Percentiles rank a stretch among this genome's conserved stretches.
These are phyloP conservation scores for Polychytrium aggregatum DNA, from an alignment of 192 early-diverging fungal species.

Conservation along the genomic window DNA sequence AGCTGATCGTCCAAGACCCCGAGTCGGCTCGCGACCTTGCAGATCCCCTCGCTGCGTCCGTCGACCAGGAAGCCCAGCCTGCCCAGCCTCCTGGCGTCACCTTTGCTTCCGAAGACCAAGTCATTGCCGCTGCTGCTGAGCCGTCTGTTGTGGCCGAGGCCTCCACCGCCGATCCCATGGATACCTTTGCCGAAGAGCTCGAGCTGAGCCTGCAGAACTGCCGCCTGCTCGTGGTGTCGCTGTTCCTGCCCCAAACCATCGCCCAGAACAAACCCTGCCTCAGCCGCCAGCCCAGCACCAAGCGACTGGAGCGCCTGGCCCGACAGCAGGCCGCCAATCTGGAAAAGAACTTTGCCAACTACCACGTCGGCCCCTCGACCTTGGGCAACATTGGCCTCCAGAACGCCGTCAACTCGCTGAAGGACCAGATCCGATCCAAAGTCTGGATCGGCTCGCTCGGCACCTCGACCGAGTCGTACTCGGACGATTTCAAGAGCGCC, in stretches of 20 bases:
- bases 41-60: too few relatives aligned
- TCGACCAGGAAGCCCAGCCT: too few relatives aligned
- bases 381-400: slow-evolving; percentile 91
- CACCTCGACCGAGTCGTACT: slow-evolving; percentile 56
- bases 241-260: slow-evolving; percentile 66
- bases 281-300: slow-evolving; percentile 4
- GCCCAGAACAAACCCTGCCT: slow-evolving; percentile 34
- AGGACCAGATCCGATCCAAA: background rate
- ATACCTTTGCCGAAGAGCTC: too few relatives aligned
- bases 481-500: slow-evolving; percentile 43
- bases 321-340: too few relatives aligned
- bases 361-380: slow-evolving; percentile 54
- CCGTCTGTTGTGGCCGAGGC: too few relatives aligned
- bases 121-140: too few relatives aligned
- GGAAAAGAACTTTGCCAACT: slow-evolving; percentile 20
- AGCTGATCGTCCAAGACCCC: too few relatives aligned
- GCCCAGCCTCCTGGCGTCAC: too few relatives aligned
- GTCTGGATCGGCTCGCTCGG: slow-evolving; percentile 55
- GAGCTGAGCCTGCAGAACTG: too few relatives aligned
- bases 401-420: slow-evolving; percentile 67
- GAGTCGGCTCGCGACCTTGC: too few relatives aligned
- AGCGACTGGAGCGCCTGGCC: background rate
- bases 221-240: slow-evolving; percentile 49
- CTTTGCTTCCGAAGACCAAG: too few relatives aligned
- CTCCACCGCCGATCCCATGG: too few relatives aligned